phyloP scores from a whole-genome alignment of 2,329 filamentous ascomycete species.

The Erysiphe pulchra region DNA sequence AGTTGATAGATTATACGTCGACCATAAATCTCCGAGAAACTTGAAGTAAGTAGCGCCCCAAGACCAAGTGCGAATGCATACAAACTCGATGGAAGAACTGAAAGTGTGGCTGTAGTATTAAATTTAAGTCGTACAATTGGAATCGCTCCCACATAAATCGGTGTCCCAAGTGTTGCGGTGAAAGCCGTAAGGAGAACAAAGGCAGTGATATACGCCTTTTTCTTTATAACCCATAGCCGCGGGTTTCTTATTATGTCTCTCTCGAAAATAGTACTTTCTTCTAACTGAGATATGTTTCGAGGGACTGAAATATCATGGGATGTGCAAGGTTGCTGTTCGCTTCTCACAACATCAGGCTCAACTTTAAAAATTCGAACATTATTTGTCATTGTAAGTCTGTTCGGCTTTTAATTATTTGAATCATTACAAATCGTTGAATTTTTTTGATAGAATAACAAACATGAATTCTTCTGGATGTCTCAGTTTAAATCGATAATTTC shows the following conservation, averaged over 20 bases:
- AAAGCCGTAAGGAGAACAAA: slow-evolving; percentile 1
- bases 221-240: background rate
- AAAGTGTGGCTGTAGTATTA: slow-evolving; percentile 1
- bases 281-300: too few species aligned
- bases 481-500: too few species aligned
- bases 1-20: slow-evolving; percentile 2
- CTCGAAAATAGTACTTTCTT: background rate
- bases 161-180: slow-evolving; percentile 2
- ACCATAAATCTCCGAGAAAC: slow-evolving; percentile 2
- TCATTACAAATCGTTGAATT: too few species aligned
- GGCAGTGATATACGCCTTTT: background rate
- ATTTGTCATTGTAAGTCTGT: too few species aligned
- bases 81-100: slow-evolving; percentile 1
- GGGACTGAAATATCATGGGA: too few species aligned
- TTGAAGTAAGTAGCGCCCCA: slow-evolving; percentile 1
- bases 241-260: background rate
- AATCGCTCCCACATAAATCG: slow-evolving; percentile 2
- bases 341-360: too few species aligned
- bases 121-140: slow-evolving; percentile 1
- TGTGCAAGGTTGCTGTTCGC: too few species aligned
- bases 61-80: slow-evolving; percentile 2
- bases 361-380: too few species aligned
- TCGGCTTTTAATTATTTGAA: too few species aligned
- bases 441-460: too few species aligned
- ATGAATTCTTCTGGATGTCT: too few species aligned